These are phyloP conservation scores for Claviceps sp. DNA, from an alignment of 2,329 filamentous ascomycete genomes.

Conservation along the genomic window DNA sequence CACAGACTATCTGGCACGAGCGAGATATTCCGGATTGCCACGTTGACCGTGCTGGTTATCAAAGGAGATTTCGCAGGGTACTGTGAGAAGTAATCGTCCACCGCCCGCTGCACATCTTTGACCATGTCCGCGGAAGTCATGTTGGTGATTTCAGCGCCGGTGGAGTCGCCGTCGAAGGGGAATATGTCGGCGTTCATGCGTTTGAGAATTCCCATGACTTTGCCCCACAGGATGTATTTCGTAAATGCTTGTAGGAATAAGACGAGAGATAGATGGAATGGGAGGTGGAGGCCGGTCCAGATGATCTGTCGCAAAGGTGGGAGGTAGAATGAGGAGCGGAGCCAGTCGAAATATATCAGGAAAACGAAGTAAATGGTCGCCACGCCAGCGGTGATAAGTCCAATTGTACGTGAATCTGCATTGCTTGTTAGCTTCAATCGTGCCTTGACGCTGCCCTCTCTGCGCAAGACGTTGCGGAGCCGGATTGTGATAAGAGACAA, in stretches of 20 bases:
- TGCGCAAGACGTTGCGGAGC: not conserved
- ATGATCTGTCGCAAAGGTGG: slow-evolving; percentile 43
- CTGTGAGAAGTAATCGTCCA: not conserved
- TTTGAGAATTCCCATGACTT: slow-evolving; percentile 21
- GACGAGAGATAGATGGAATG: slow-evolving; percentile 49
- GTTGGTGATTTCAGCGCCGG: not conserved
- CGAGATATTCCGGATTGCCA: not conserved
- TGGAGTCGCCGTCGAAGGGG: slow-evolving; percentile 2
- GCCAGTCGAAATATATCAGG: slow-evolving; percentile 45
- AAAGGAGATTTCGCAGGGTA: not conserved
- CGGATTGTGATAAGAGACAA: not conserved
- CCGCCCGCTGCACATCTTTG: not conserved
- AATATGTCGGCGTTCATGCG: slow-evolving; percentile 8
- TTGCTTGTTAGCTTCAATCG: not conserved
- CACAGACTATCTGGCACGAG: not conserved
- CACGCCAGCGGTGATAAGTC: slow-evolving; percentile 24
- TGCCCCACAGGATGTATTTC: slow-evolving; percentile 38
- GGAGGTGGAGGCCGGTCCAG: slow-evolving; percentile 46
- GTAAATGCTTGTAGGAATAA: slow-evolving; percentile 50
- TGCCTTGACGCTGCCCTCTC: not conserved
- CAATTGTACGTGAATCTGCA: slow-evolving; percentile 18
- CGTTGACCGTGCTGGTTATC: not conserved
- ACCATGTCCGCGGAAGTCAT: not conserved
- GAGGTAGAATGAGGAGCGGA: slow-evolving; percentile 45
- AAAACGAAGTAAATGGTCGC: slow-evolving; percentile 33